Evolutionary conservation across 2,329 filamentous ascomycete species (phyloP).

Genomic region (Celoporthe dispersa): DNA sequence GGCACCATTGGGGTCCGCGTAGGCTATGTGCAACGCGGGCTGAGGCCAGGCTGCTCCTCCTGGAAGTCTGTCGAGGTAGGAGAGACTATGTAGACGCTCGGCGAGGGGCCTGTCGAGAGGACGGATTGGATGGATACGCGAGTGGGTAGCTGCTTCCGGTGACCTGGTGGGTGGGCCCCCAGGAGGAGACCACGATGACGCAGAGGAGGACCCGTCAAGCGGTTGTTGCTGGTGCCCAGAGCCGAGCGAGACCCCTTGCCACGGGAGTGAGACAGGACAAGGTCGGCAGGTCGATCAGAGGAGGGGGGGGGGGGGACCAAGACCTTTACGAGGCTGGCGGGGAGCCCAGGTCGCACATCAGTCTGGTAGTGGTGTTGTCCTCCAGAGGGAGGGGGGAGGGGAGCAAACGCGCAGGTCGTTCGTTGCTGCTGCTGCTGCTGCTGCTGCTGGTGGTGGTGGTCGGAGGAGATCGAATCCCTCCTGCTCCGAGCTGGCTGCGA

Average conservation of each 20-base stretch:
- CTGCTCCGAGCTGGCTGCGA: neutral
- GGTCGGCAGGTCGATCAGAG: neutral
- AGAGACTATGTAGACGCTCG: neutral
- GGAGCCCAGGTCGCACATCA: neutral
- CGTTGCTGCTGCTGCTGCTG: neutral
- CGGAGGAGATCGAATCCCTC: neutral
- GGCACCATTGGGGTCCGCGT: slow-evolving; percentile 16
- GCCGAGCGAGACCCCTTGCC: slow-evolving; percentile 13
- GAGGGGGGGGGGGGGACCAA: neutral
- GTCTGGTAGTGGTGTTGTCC: neutral
- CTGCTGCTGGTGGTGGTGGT: neutral
- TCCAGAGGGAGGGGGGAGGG: neutral
- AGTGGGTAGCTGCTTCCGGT: slow-evolving; percentile 25
- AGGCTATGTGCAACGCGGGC: neutral
- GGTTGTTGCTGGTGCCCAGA: slow-evolving; percentile 14
- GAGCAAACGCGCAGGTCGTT: neutral
- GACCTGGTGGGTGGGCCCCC: slow-evolving; percentile 6
- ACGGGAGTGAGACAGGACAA: neutral
- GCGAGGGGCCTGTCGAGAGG: neutral
- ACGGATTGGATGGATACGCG: neutral
- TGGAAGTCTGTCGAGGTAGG: neutral
- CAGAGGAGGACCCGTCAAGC: slow-evolving; percentile 11
- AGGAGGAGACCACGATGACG: slow-evolving; percentile 22
- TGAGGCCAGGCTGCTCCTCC: neutral
- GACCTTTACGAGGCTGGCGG: slow-evolving; percentile 5